Evolutionary conservation across 2,329 filamentous ascomycete genomes (phyloP).

Genomic region (Leptographium wingfieldii): DNA sequence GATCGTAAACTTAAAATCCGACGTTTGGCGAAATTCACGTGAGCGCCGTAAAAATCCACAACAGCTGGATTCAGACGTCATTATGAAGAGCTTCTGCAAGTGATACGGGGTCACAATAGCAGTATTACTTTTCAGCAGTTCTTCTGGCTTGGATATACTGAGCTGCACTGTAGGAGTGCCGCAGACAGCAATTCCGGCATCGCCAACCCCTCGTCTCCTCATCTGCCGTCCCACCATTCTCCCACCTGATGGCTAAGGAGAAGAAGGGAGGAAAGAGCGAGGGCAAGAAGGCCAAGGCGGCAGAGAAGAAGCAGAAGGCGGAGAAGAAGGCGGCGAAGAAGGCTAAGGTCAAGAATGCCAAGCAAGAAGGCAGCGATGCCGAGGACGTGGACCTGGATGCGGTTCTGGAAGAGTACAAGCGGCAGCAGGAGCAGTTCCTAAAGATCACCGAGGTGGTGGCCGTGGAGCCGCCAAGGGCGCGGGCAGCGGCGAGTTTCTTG

Average conservation of each 20-base stretch:
- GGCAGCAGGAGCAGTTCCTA: slow-evolving; percentile 84
- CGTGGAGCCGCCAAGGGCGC: slow-evolving; percentile 59
- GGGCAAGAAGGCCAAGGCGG: slow-evolving; percentile 33
- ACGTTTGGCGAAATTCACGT: neutral
- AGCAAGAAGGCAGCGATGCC: slow-evolving; percentile 69
- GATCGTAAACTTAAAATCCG: neutral
- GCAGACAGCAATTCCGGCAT: slow-evolving; percentile 10
- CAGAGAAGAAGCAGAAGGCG: slow-evolving; percentile 63
- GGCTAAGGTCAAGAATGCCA: slow-evolving; percentile 55
- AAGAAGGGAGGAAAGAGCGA: slow-evolving; percentile 28
- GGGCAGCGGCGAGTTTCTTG: slow-evolving; percentile 69
- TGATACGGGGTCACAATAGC: neutral
- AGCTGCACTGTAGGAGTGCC: neutral
- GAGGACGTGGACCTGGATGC: slow-evolving; percentile 90
- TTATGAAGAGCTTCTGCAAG: neutral
- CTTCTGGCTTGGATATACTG: neutral
- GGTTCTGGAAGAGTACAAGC: slow-evolving; percentile 84
- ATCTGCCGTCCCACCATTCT: too few species aligned
- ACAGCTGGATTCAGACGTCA: neutral
- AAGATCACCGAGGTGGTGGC: slow-evolving; percentile 77
- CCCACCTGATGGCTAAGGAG: slow-evolving; percentile 28
- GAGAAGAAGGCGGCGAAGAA: slow-evolving; percentile 86
- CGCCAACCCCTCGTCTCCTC: slow-evolving; percentile 20
- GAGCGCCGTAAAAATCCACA: neutral
- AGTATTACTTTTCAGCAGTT: neutral